Evolutionary conservation across 176 grass and related monocot genomes (phyloP).

Genomic region (Avena insularis): DNA sequence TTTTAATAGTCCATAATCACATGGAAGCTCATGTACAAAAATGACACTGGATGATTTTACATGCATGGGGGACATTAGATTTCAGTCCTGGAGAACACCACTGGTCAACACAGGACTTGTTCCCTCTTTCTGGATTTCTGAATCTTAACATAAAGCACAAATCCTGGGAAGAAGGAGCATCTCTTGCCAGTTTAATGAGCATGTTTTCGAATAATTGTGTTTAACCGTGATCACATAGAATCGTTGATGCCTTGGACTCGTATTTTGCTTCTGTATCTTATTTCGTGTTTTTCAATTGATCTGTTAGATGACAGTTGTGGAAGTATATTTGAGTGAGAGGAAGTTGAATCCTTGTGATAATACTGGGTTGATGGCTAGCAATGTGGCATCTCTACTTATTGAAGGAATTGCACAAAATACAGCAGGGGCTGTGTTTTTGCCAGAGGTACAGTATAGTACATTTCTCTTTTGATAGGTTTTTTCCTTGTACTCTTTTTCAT

Average conservation of each 20-base stretch:
- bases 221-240: neutral
- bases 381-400: slow-evolving; percentile 50
- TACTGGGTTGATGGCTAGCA: slow-evolving; percentile 36
- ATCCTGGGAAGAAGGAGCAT: neutral
- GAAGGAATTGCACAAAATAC: slow-evolving; percentile 87
- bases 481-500: slow-evolving; percentile 26
- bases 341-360: slow-evolving; percentile 48
- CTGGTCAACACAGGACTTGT: too few relatives aligned
- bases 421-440: slow-evolving; percentile 67
- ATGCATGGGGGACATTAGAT: too few relatives aligned
- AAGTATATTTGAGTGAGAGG: slow-evolving; percentile 55
- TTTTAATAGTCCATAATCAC: neutral
- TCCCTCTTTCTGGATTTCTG: too few relatives aligned
- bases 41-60: too few relatives aligned
- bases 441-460: slow-evolving; percentile 49
- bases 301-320: slow-evolving; percentile 75
- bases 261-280: neutral
- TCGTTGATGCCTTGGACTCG: slow-evolving; percentile 3
- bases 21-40: too few relatives aligned
- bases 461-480: slow-evolving; percentile 5
- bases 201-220: neutral
- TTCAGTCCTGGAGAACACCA: too few relatives aligned
- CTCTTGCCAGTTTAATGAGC: neutral
- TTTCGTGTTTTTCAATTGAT: slow-evolving; percentile 23
- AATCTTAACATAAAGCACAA: neutral